Evolutionary conservation across 75 land plant genomes (phyloP).

Genomic region (Pinus tabuliformis): DNA sequence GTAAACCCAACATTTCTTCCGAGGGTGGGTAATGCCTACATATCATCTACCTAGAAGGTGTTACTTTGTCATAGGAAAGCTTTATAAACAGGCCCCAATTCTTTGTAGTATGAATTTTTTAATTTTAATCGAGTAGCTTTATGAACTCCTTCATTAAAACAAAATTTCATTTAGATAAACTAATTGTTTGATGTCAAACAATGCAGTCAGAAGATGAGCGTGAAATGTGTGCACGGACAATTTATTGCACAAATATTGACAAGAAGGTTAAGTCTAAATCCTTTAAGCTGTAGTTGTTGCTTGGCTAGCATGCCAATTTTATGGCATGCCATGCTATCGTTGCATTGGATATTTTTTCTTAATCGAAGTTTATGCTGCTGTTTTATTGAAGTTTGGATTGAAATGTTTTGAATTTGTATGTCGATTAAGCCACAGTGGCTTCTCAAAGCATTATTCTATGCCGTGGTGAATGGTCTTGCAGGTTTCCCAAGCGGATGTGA

Average conservation of each 20-base stretch:
- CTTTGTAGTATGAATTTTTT: neutral
- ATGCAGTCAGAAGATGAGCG: constrained; percentile 85
- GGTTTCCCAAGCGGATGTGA: constrained; percentile 91
- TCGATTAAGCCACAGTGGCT: neutral
- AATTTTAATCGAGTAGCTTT: neutral
- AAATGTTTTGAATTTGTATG: neutral
- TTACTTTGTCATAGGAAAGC: neutral
- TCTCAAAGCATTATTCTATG: neutral
- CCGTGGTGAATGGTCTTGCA: constrained; percentile 16
- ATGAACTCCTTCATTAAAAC: too few relatives aligned
- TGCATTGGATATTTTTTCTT: neutral
- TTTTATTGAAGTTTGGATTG: constrained; percentile 14
- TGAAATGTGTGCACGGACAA: constrained; percentile 84
- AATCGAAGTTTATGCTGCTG: neutral
- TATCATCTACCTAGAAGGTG: neutral
- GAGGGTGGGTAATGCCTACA: constrained; percentile 34
- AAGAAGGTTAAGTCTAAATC: constrained; percentile 62
- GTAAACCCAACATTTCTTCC: constrained; percentile 92
- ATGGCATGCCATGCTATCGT: neutral
- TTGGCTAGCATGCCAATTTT: neutral
- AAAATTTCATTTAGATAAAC: neutral
- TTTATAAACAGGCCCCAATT: neutral
- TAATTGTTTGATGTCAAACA: neutral
- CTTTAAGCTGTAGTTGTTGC: neutral
- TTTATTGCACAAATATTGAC: constrained; percentile 92